Evolutionary conservation across 2,329 filamentous ascomycete species (phyloP).

Genomic region (Aureobasidium namibiae): DNA sequence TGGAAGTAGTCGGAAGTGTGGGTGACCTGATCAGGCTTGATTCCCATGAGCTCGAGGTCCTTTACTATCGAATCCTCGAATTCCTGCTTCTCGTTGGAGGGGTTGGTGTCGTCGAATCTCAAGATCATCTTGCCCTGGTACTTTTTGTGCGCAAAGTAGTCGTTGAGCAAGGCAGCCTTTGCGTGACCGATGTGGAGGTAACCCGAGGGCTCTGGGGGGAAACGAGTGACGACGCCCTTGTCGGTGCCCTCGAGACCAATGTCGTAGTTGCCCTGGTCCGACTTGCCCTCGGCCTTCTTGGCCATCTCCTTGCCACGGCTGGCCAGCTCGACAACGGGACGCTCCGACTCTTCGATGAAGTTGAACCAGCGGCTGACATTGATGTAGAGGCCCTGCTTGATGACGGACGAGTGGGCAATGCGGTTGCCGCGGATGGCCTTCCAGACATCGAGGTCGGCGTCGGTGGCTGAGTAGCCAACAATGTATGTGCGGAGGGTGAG

Average conservation of each 20-base stretch:
- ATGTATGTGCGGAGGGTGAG: slow-evolving; percentile 81
- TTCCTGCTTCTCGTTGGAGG: slow-evolving; percentile 93
- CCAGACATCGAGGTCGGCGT: slow-evolving; percentile 77
- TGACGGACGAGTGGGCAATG: slow-evolving; percentile 63
- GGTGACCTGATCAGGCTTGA: slow-evolving; percentile 76
- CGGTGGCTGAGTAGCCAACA: slow-evolving; percentile 67
- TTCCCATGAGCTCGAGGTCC: slow-evolving; percentile 83
- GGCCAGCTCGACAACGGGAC: slow-evolving; percentile 55
- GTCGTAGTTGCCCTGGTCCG: slow-evolving; percentile 81
- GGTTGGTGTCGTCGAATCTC: slow-evolving; percentile 96
- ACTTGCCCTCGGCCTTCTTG: slow-evolving; percentile 70
- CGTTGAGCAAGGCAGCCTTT: slow-evolving; percentile 86
- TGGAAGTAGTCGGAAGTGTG: slow-evolving; percentile 97
- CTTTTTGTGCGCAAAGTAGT: slow-evolving; percentile 92
- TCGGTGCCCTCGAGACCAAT: slow-evolving; percentile 78
- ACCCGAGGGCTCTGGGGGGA: slow-evolving; percentile 90
- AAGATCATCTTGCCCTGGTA: slow-evolving; percentile 87
- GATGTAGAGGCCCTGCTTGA: slow-evolving; percentile 67
- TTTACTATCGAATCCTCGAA: slow-evolving; percentile 90
- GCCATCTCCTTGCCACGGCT: slow-evolving; percentile 48
- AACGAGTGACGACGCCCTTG: slow-evolving; percentile 83
- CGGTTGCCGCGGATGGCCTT: slow-evolving; percentile 74
- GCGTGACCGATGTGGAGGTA: slow-evolving; percentile 95
- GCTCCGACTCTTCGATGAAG: slow-evolving; percentile 69
- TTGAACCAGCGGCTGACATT: slow-evolving; percentile 83